Evolutionary conservation across 2,329 filamentous ascomycete species (phyloP), one percentile per base, ranked within the genome.

Genomic region (Colletotrichum plurivorum): DNA sequence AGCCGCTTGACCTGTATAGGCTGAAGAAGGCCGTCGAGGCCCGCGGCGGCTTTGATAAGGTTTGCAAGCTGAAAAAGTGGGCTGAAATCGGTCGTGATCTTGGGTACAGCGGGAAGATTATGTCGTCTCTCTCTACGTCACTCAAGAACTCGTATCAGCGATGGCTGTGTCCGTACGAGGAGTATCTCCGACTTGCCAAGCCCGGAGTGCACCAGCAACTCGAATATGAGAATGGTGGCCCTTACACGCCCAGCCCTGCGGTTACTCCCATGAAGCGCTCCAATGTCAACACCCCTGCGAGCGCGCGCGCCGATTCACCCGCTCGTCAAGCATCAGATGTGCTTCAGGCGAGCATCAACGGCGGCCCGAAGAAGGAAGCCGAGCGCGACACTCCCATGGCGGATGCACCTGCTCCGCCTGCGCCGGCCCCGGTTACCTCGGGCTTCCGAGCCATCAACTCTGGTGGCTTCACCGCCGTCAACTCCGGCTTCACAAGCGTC

Each of bases 11-110:
- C 77, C 85, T 99, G 16, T 99, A 97, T 82, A 94, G 95, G 75
- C 84, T 99, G 69, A 98, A 98, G 80, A 98, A 98, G 78, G 95
- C 95, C 1, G 96, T 99, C 43, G 96, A 98, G 78, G 92, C 94
- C 36, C 90, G 96, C 71, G 96, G 96, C 54, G 96, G 96, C 3
- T 99, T 99, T 75, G 95, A 98, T 63, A 93, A 93, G 77, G 96
- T 99, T 52, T 99, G 96, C 87, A 98, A 97, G 81, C 88, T 92
- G 64, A 99, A 99, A 83, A 98, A 98, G 83, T 99, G 96, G 96
- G 96, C 96, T 16, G 96, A 99, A 80, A 98, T 99, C 74, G 96
- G 96, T 41, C 91, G 96, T 76, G 96, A 98, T 78, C 84, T 99
- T 55, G 96, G 96, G 63, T 99, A 99, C 81, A 98, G 95, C 77